phyloP scores from a whole-genome alignment of 2,329 filamentous ascomycete species.

The Myriosclerotinia curreyana region DNA sequence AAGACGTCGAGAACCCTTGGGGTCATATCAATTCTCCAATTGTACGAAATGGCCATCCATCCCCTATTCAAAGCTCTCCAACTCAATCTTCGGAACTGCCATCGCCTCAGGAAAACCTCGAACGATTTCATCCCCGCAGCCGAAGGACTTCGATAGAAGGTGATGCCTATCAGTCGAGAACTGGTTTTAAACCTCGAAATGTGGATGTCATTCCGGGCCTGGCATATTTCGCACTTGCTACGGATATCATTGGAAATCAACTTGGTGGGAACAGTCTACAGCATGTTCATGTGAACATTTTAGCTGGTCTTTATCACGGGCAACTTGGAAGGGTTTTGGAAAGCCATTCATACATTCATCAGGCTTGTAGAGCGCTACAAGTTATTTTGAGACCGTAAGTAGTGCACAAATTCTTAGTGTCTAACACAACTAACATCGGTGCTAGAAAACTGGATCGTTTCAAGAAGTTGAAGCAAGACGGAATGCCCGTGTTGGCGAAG shows the following conservation, averaged over 20 bases:
- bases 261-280: constrained; percentile 77
- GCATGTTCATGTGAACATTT: constrained; percentile 78
- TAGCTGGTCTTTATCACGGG: constrained; percentile 84
- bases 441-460: constrained; percentile 40
- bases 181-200: constrained; percentile 50
- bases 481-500: constrained; percentile 26
- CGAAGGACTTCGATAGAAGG: constrained; percentile 52
- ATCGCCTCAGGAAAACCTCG: constrained; percentile 49
- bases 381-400: constrained; percentile 67
- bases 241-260: constrained; percentile 80
- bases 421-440: constrained; percentile 13
- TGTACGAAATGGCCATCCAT: constrained; percentile 51
- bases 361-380: constrained; percentile 58
- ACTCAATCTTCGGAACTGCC: constrained; percentile 44
- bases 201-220: constrained; percentile 85
- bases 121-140: constrained; percentile 41
- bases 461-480: constrained; percentile 41
- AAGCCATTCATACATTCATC: constrained; percentile 65
- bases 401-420: neutral
- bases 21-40: constrained; percentile 30
- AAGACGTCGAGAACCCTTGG: constrained; percentile 27
- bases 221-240: constrained; percentile 83
- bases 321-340: constrained; percentile 84
- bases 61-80: constrained; percentile 56
- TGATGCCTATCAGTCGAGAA: constrained; percentile 29